These are phyloP conservation scores for Psidium guajava DNA, from an alignment of 345 rosid genomes.

Conservation along the genomic window DNA sequence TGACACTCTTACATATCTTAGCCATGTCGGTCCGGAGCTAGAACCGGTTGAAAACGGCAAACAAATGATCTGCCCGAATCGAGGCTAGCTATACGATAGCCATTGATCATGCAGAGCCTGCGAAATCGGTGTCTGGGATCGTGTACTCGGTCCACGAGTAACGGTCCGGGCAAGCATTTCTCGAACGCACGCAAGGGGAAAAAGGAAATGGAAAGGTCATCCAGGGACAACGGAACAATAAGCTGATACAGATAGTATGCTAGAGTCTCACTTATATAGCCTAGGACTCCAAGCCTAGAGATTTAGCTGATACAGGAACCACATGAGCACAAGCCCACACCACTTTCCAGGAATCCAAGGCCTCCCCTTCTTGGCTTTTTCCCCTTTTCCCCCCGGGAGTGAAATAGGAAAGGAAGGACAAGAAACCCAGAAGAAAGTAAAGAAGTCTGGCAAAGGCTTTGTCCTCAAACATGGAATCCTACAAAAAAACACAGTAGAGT, in stretches of 20 bases:
- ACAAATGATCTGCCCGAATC: neutral
- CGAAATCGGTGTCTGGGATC: neutral
- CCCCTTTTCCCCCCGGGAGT: neutral
- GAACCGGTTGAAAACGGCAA: accelerated
- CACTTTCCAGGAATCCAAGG: neutral
- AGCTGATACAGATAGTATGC: neutral
- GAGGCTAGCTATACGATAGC: neutral
- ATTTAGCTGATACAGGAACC: neutral
- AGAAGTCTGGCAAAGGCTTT: neutral
- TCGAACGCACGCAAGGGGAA: neutral
- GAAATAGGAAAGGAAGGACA: neutral
- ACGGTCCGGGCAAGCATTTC: neutral
- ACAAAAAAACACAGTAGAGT: neutral
- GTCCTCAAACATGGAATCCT: neutral
- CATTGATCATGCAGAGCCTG: neutral
- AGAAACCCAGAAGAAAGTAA: neutral
- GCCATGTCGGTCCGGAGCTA: neutral
- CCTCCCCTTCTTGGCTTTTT: neutral
- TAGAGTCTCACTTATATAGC: neutral
- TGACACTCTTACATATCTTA: accelerated
- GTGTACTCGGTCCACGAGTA: too few relatives aligned
- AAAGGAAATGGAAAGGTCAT: neutral
- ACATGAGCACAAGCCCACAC: neutral
- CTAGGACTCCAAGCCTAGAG: neutral
- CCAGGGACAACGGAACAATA: neutral